A percentile compares a stretch with the other conserved stretches of the same genome.
phyloP scores from a whole-genome alignment of 179 eudicot genomes.

The Vitellaria paradoxa region DNA sequence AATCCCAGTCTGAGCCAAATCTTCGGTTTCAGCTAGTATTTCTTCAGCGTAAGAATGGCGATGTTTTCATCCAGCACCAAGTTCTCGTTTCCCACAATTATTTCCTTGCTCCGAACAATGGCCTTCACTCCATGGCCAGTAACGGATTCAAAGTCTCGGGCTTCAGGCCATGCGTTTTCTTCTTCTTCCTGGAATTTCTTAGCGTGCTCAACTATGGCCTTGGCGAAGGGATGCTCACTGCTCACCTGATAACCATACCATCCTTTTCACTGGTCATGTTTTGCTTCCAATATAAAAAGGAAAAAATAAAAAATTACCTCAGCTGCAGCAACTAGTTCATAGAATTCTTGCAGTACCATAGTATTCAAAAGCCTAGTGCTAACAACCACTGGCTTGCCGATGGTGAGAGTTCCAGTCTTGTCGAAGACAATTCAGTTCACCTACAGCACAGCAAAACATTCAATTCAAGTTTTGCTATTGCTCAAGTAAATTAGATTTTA shows the following conservation, averaged over 20 bases:
- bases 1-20: conserved; percentile 82
- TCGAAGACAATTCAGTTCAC: conserved; percentile 93
- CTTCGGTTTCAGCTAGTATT: conserved; percentile 61
- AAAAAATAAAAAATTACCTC: conserved; percentile 49
- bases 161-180: conserved; percentile 66
- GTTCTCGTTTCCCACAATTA: conserved; percentile 77
- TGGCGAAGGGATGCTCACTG: conserved; percentile 94
- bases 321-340: conserved; percentile 73
- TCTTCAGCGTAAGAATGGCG: conserved; percentile 65
- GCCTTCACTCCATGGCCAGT: conserved; percentile 86
- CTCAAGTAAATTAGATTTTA: neutral
- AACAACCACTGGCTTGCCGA: conserved; percentile 84
- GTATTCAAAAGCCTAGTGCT: conserved; percentile 54
- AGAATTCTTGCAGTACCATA: conserved; percentile 62
- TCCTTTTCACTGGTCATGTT: neutral
- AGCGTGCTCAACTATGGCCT: conserved; percentile 88
- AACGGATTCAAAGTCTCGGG: conserved; percentile 55
- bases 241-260: conserved; percentile 44
- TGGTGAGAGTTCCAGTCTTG: conserved; percentile 94
- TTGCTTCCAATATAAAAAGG: neutral
- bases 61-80: conserved; percentile 60
- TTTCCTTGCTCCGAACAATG: conserved; percentile 46
- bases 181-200: conserved; percentile 63
- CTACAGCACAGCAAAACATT: conserved; percentile 33
- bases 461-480: neutral